Percentiles rank a stretch among this genome's conserved stretches.
Conservation (phyloP, 2,329 filamentous ascomycete genomes). For the Paracoccidioides lutzii region DNA sequence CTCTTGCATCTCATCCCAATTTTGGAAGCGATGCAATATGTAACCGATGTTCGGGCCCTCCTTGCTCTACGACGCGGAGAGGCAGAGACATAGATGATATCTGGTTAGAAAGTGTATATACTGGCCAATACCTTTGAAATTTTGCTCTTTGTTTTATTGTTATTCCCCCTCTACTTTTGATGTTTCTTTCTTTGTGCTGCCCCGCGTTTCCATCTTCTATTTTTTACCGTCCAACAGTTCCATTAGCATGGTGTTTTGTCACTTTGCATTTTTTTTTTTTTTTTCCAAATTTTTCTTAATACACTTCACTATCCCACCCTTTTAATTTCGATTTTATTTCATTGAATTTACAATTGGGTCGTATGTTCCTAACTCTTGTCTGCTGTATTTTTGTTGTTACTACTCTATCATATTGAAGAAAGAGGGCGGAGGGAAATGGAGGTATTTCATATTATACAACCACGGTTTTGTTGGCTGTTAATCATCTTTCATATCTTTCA, state of each 20-base stretch:
- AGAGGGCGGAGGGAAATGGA: neutral
- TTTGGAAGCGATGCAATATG: slow-evolving; percentile 88
- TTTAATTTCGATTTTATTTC: neutral
- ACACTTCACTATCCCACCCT: too few relatives aligned
- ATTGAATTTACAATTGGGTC: neutral
- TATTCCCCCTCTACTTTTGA: neutral
- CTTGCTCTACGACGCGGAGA: slow-evolving; percentile 82
- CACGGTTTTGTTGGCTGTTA: neutral
- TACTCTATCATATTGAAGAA: neutral
- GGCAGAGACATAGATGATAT: slow-evolving; percentile 21
- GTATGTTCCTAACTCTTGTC: neutral
- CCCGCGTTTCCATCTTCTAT: neutral
- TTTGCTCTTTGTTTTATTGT: neutral
- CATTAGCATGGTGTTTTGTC: neutral
- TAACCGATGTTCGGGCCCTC: slow-evolving; percentile 84
- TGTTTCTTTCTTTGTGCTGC: neutral
- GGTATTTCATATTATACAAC: neutral
- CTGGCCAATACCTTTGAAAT: neutral
- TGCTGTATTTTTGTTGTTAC: neutral
- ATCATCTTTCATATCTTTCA: neutral
- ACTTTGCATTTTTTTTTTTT: neutral
- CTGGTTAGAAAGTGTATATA: neutral
- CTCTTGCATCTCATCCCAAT: slow-evolving; percentile 84
- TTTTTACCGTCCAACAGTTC: neutral
- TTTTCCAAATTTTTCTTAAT: neutral